Evolutionary conservation across 352 stramenopile genomes (phyloP).

Genomic region (Phytophthora syringae): DNA sequence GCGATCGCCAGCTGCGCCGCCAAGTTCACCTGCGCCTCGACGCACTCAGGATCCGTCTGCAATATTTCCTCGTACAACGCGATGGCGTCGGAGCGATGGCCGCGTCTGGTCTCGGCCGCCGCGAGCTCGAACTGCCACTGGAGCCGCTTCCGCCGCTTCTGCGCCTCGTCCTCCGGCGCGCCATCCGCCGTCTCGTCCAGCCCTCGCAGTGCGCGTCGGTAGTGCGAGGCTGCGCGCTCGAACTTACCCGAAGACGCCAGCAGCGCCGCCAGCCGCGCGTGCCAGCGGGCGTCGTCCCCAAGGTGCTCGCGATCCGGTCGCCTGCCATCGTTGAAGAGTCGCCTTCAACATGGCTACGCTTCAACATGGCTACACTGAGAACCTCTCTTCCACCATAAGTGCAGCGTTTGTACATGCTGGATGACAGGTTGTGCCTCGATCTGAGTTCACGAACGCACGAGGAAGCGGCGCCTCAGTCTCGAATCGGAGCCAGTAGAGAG

Average conservation of each 20-base stretch:
- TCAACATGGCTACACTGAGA: conserved; percentile 3
- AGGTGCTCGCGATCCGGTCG: conserved; percentile 14
- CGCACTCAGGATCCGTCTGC: conserved; percentile 25
- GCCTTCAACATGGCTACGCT: too few relatives aligned
- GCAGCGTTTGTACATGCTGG: neutral
- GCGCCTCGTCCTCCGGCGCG: conserved; percentile 7
- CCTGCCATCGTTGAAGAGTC: conserved; percentile 21
- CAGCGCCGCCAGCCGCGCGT: conserved; percentile 42
- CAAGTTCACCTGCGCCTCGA: conserved; percentile 62
- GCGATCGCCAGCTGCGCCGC: conserved; percentile 54
- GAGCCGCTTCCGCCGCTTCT: conserved; percentile 8
- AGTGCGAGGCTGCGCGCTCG: conserved; percentile 37
- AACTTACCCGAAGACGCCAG: conserved; percentile 29
- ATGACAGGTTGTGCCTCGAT: neutral
- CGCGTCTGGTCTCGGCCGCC: conserved; percentile 17
- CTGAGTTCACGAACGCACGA: conserved; percentile 20
- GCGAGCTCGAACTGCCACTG: conserved; percentile 36
- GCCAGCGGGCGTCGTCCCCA: conserved; percentile 24
- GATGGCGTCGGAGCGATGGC: conserved; percentile 35
- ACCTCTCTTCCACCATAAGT: neutral
- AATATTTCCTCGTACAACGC: conserved; percentile 42
- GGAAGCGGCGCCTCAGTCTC: conserved; percentile 24
- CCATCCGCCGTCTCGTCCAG: conserved; percentile 10
- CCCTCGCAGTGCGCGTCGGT: conserved; percentile 29
- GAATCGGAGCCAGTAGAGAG: conserved; percentile 12